Base-by-base conservation (phyloP, 257 asterid genomes). In the Linderniella brevidens region DNA sequence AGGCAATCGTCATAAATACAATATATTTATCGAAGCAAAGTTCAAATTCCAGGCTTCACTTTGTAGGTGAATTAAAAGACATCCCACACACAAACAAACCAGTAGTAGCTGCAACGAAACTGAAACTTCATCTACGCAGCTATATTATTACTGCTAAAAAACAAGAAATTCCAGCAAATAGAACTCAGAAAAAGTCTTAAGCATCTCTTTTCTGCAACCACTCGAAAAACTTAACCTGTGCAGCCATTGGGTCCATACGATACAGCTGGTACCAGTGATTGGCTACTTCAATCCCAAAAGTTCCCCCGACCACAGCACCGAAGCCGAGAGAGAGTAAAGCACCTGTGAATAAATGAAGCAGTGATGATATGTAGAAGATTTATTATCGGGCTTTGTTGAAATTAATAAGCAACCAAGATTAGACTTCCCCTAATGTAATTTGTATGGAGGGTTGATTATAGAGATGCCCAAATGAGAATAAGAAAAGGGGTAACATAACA, bases 201-300 rank as follows among this genome's bases (percentile, higher is more conserved):
- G 32, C 43, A 38, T 38, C 74, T 64, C 68, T 82, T 62, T 73
- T 80, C 74, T 82, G 82, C 79, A 90, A 64, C 97, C 97, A 86
- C 61, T 86, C 92, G 52, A 59, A 67, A 75, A 82, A 86, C 50
- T 79, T 86, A 50, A 79, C 68, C 74, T 86, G 94, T 25, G 97
- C 74, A 46, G 82, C 66, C 68, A 77, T 59, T 1, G 97, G 65
- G 48, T 82, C 82, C 61, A 69, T 39, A 74, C 78, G 59, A 52
- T 80, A 79, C 13, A 86, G 65, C 70, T 80, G 92, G 67, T 79
- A 75, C 62, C 68, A 70, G 73, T 86, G 97, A 66, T 73, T 82
- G 11, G 78, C 94, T 18, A 70, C 57, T 67, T 82, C 97, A 13
- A 77, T 75, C 56, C 93, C 94, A 20, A 82, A 71, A 18, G 81